Percentiles rank a stretch among this genome's conserved stretches.
phyloP scores from a whole-genome alignment of 306 rosid species.

The Trichosanthes cucumerina region DNA sequence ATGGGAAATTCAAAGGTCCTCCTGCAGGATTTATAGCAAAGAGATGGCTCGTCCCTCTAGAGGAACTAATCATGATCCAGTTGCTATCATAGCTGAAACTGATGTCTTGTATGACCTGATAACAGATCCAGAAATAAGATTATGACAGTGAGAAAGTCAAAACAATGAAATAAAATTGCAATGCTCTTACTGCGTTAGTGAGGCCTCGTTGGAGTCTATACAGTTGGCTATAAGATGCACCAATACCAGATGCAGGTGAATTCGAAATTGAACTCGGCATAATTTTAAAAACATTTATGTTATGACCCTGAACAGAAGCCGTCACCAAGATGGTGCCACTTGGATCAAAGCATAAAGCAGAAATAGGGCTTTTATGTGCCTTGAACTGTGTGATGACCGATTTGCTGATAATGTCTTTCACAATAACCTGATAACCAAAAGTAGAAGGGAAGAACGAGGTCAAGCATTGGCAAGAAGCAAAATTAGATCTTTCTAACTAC shows the following conservation, averaged over 20 bases:
- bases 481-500: background rate
- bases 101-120: slow-evolving; percentile 90
- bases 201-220: slow-evolving; percentile 89
- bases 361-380: slow-evolving; percentile 90
- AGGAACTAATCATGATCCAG: slow-evolving; percentile 98
- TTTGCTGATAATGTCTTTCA: slow-evolving; percentile 73
- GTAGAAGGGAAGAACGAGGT: background rate
- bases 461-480: background rate
- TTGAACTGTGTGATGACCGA: slow-evolving; percentile 66
- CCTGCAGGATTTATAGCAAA: slow-evolving; percentile 91
- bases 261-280: slow-evolving; percentile 39
- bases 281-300: slow-evolving; percentile 80
- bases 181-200: slow-evolving; percentile 73
- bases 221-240: slow-evolving; percentile 54
- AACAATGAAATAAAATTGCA: slow-evolving; percentile 6
- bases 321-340: slow-evolving; percentile 89
- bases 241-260: slow-evolving; percentile 33
- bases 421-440: slow-evolving; percentile 56
- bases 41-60: slow-evolving; percentile 89
- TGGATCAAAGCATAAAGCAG: slow-evolving; percentile 88
- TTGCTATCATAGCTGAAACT: slow-evolving; percentile 92
- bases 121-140: slow-evolving; percentile 7
- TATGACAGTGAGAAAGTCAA: background rate
- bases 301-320: slow-evolving; percentile 90
- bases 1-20: slow-evolving; percentile 52